Percentiles rank a stretch among this genome's conserved stretches.
Conservation (phyloP, 2,329 filamentous ascomycete species). For the Pseudogymnoascus sp. region DNA sequence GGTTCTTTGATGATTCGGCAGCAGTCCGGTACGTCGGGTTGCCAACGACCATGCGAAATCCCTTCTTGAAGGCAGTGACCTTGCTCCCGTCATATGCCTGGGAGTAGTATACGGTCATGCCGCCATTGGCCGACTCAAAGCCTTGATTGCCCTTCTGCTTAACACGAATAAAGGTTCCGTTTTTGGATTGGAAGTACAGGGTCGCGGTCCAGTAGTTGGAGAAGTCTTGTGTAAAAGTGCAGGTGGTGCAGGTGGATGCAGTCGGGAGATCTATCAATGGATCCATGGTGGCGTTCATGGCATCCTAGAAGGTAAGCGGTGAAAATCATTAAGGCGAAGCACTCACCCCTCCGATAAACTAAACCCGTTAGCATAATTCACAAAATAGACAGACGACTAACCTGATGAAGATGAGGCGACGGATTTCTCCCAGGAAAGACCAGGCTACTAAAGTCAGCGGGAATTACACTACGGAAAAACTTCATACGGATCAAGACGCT, state of each 20-base stretch:
- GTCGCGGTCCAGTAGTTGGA: slow-evolving; percentile 30
- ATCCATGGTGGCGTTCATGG: slow-evolving; percentile 34
- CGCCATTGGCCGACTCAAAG: slow-evolving; percentile 27
- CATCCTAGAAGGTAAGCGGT: slow-evolving; percentile 20
- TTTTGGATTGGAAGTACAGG: slow-evolving; percentile 24
- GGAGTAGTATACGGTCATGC: slow-evolving; percentile 31
- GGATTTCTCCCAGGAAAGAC: slow-evolving; percentile 13
- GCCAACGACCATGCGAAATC: slow-evolving; percentile 39
- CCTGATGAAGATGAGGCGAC: slow-evolving; percentile 16
- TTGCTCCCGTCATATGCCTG: slow-evolving; percentile 27
- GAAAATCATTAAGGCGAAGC: background rate
- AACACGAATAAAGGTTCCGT: slow-evolving; percentile 26
- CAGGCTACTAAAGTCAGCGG: slow-evolving; percentile 7
- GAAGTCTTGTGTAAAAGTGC: slow-evolving; percentile 29
- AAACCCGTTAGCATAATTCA: background rate
- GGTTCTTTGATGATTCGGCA: slow-evolving; percentile 30
- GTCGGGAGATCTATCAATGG: slow-evolving; percentile 20
- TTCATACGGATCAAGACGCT: slow-evolving; percentile 16
- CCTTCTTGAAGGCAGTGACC: slow-evolving; percentile 37
- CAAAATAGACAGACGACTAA: slow-evolving; percentile 9
- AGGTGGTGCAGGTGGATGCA: slow-evolving; percentile 26
- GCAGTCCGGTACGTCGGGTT: slow-evolving; percentile 29
- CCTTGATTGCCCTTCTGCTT: slow-evolving; percentile 27
- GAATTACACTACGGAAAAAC: background rate
- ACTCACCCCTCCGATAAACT: background rate